Evolutionary conservation across 2,329 filamentous ascomycete genomes (phyloP).

Genomic region (Talaromyces verruculosus): DNA sequence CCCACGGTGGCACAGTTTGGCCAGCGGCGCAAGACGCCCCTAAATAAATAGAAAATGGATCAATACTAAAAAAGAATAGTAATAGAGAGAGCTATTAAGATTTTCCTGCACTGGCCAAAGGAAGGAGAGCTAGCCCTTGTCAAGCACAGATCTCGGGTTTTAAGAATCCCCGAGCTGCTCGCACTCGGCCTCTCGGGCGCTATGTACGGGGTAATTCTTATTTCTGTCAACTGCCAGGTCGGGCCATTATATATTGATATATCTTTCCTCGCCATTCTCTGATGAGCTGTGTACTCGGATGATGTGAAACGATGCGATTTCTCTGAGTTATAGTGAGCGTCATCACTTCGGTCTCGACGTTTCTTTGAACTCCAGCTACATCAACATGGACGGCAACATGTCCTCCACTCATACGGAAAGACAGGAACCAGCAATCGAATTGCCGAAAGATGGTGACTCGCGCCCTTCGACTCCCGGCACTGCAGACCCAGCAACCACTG

Average conservation of each 20-base stretch:
- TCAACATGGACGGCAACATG: no score
- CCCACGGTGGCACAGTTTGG: neutral
- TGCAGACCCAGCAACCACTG: neutral
- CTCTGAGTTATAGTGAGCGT: no score
- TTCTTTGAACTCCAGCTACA: no score
- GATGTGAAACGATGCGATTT: no score
- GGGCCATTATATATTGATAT: neutral
- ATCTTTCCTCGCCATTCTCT: neutral
- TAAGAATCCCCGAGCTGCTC: neutral
- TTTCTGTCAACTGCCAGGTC: neutral
- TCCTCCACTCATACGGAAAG: no score
- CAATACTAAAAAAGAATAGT: neutral
- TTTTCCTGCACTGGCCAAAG: neutral
- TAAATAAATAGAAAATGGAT: neutral
- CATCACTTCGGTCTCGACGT: no score
- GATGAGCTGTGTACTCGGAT: no score
- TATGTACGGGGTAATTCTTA: neutral
- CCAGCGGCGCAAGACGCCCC: neutral
- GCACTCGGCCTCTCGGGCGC: neutral
- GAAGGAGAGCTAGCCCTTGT: neutral
- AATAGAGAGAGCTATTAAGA: neutral
- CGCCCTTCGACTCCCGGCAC: neutral
- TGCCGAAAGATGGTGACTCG: neutral
- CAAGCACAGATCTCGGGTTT: neutral
- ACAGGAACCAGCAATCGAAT: no score